Conservation (phyloP, 441 rosid genomes). For the Erodium moschatum region DNA sequence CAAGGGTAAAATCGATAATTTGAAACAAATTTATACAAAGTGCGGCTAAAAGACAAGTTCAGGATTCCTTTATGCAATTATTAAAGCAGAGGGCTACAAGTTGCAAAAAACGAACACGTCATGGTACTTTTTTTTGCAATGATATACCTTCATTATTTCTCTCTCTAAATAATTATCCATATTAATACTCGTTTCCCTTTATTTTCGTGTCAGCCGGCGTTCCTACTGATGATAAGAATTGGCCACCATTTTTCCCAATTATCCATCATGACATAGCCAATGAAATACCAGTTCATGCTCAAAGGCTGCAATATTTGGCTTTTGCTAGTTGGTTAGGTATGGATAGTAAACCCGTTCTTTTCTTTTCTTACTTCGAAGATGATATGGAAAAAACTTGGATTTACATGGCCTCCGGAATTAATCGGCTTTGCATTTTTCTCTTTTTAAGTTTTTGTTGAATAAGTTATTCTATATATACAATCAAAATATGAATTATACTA, state of each 20-base stretch:
- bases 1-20: too few relatives aligned
- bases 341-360: constrained; percentile 7
- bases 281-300: constrained; percentile 84
- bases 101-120: too few relatives aligned
- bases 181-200: not conserved
- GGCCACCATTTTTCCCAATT: constrained; percentile 94
- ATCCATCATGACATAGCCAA: constrained; percentile 94
- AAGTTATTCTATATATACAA: too few relatives aligned
- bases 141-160: not conserved
- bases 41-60: too few relatives aligned
- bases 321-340: constrained; percentile 93
- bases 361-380: not conserved
- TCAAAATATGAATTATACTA: too few relatives aligned
- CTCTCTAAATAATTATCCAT: not conserved
- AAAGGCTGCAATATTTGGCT: constrained; percentile 82
- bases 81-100: too few relatives aligned
- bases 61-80: too few relatives aligned
- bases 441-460: not conserved
- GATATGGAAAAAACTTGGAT: too few relatives aligned
- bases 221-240: constrained; percentile 55
- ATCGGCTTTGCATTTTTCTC: too few relatives aligned
- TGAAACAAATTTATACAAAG: too few relatives aligned
- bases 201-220: constrained; percentile 52
- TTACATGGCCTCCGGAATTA: too few relatives aligned
- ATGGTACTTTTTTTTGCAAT: too few relatives aligned